Evolutionary conservation across 2,329 filamentous ascomycete species (phyloP).

Genomic region (Talaromyces amestolkiae): DNA sequence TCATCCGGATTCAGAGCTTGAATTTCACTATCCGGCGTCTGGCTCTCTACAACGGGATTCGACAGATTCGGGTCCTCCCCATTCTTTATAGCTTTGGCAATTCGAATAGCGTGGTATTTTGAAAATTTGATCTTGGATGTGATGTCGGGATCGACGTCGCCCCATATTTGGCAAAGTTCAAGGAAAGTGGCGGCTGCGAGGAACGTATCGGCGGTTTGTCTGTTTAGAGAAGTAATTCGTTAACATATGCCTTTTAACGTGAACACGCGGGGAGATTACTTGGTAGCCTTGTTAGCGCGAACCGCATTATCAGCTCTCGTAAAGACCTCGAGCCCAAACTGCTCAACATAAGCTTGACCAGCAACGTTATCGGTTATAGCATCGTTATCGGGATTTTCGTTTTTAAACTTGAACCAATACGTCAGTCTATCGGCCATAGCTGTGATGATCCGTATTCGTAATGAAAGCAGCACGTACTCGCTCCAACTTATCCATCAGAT

Average conservation of each 20-base stretch:
- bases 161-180: slow-evolving; percentile 84
- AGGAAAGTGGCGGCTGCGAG: slow-evolving; percentile 90
- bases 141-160: slow-evolving; percentile 68
- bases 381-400: slow-evolving; percentile 71
- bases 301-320: slow-evolving; percentile 78
- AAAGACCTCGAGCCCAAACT: slow-evolving; percentile 88
- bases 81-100: slow-evolving; percentile 84
- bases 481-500: slow-evolving; percentile 89
- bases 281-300: slow-evolving; percentile 76
- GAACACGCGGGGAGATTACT: slow-evolving; percentile 48
- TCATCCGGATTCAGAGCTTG: slow-evolving; percentile 60
- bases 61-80: slow-evolving; percentile 89
- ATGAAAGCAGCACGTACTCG: slow-evolving; percentile 51
- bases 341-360: slow-evolving; percentile 87
- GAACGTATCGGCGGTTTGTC: slow-evolving; percentile 91
- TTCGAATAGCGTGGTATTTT: slow-evolving; percentile 91
- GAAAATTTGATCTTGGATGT: slow-evolving; percentile 90
- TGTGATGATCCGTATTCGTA: neutral
- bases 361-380: slow-evolving; percentile 80
- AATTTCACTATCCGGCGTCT: slow-evolving; percentile 46
- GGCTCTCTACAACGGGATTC: slow-evolving; percentile 68
- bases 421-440: slow-evolving; percentile 3
- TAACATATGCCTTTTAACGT: neutral
- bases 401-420: slow-evolving; percentile 59
- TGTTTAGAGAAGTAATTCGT: slow-evolving; percentile 33